These are phyloP conservation scores for Kingdonia uniflora DNA, from an alignment of 164 flowering plant species.

Conservation along the genomic window DNA sequence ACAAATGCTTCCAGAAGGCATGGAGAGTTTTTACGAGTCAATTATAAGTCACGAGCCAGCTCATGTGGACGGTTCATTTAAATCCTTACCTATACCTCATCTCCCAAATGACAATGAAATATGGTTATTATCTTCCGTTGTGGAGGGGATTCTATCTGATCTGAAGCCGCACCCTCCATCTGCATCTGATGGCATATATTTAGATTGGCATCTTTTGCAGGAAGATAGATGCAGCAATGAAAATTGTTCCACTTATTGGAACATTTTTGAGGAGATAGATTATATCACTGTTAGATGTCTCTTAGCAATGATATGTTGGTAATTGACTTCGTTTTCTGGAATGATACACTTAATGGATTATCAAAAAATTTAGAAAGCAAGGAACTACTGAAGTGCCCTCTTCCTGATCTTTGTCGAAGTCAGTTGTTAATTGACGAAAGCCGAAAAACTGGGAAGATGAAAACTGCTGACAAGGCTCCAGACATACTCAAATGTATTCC, in stretches of 20 bases:
- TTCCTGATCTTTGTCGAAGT: slow-evolving; percentile 11
- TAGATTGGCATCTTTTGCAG: slow-evolving; percentile 78
- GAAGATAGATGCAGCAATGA: slow-evolving; percentile 30
- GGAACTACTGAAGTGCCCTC: slow-evolving; percentile 21
- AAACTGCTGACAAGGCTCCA: slow-evolving; percentile 26
- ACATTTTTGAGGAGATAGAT: slow-evolving; percentile 27
- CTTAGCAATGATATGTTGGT: slow-evolving; percentile 16
- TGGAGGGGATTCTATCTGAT: slow-evolving; percentile 29
- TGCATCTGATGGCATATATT: slow-evolving; percentile 71
- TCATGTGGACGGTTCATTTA: slow-evolving; percentile 60
- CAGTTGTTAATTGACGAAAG: slow-evolving; percentile 17
- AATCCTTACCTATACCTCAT: slow-evolving; percentile 67
- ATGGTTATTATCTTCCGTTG: slow-evolving; percentile 18
- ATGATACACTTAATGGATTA: slow-evolving; percentile 13
- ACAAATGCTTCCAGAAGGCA: slow-evolving; percentile 31
- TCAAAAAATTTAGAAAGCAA: slow-evolving; percentile 20
- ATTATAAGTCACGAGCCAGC: slow-evolving; percentile 59
- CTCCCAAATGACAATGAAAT: slow-evolving; percentile 29
- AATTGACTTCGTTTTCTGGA: slow-evolving; percentile 33
- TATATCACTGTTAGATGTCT: slow-evolving; percentile 16
- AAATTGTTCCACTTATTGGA: slow-evolving; percentile 20
- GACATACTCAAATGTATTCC: slow-evolving; percentile 35
- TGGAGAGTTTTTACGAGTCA: slow-evolving; percentile 41
- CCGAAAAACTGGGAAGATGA: slow-evolving; percentile 19
- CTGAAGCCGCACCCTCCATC: slow-evolving; percentile 45